Evolutionary conservation across 192 early-diverging fungal species (phyloP).

Genomic region (Spizellomyces punctatus): DNA sequence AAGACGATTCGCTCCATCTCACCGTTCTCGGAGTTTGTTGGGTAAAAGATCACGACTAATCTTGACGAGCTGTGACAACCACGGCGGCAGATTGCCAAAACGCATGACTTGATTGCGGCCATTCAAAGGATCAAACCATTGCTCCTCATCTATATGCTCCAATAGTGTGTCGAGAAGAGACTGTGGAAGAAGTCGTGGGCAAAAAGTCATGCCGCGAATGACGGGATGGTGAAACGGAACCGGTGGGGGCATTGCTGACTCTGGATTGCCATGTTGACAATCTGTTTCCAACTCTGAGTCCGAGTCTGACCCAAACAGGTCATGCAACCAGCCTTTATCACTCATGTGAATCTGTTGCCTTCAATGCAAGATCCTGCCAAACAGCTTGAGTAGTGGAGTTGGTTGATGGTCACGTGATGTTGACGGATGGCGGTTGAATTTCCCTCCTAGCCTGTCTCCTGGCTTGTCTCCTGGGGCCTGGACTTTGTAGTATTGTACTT

Average conservation of each 20-base stretch:
- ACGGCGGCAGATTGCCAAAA: slow-evolving; percentile 21
- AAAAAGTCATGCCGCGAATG: slow-evolving; percentile 15
- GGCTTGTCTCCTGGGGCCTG: no score
- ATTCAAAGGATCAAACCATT: slow-evolving; percentile 26
- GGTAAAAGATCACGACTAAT: background rate
- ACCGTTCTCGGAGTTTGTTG: background rate
- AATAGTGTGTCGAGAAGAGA: slow-evolving; percentile 1
- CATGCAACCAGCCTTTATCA: background rate
- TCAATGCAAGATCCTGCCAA: no score
- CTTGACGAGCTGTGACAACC: slow-evolving; percentile 1
- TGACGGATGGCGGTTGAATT: no score
- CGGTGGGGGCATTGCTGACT: background rate
- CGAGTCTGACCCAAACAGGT: slow-evolving; percentile 12
- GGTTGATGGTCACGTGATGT: no score
- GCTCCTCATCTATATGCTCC: slow-evolving; percentile 16
- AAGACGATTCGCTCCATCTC: background rate
- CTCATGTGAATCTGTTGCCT: no score
- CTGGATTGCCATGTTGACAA: background rate
- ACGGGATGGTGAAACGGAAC: slow-evolving; percentile 3
- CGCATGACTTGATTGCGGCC: slow-evolving; percentile 34
- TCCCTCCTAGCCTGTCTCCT: no score
- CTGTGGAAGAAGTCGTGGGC: slow-evolving; percentile 5
- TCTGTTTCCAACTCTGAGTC: background rate
- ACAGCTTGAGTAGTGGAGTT: no score
- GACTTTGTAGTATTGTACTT: no score